A percentile compares a stretch with the other conserved stretches of the same genome.
Evolutionary conservation across 2,329 filamentous ascomycete genomes (phyloP).

Genomic region (Apiospora rasikravindrae): DNA sequence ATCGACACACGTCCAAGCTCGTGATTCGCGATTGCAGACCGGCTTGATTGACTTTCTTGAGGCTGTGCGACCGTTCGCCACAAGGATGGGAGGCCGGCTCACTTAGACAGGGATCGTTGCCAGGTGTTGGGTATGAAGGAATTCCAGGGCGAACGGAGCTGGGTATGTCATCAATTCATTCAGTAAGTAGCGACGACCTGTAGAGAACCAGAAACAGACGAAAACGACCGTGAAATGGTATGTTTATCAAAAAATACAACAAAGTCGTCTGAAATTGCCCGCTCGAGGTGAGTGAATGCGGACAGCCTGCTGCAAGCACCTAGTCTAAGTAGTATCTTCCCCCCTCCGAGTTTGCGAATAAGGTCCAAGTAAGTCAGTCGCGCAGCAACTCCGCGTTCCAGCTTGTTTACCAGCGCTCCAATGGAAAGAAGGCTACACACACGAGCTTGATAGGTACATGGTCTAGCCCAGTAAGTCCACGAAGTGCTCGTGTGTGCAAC

Average conservation of each 20-base stretch:
- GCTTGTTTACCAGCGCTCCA: slow-evolving; percentile 14
- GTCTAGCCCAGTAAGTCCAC: no score
- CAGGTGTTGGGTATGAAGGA: slow-evolving; percentile 8
- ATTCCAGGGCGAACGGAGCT: slow-evolving; percentile 8
- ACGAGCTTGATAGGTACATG: not conserved
- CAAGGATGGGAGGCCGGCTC: slow-evolving; percentile 13
- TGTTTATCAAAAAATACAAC: not conserved
- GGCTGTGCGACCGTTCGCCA: slow-evolving; percentile 22
- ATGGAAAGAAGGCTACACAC: not conserved
- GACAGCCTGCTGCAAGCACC: not conserved
- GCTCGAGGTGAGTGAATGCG: slow-evolving; percentile 14
- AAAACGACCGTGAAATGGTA: slow-evolving; percentile 8
- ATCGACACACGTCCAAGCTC: slow-evolving; percentile 21
- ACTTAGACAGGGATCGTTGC: not conserved
- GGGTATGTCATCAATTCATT: not conserved
- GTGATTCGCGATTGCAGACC: slow-evolving; percentile 22
- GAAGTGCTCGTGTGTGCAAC: not conserved
- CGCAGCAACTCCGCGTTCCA: slow-evolving; percentile 16
- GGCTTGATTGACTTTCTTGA: slow-evolving; percentile 24
- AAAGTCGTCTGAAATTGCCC: not conserved
- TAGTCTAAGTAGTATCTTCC: slow-evolving; percentile 3
- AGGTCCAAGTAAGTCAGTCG: not conserved
- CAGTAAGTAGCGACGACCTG: not conserved
- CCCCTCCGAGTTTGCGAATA: not conserved
- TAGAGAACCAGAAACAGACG: not conserved